Percentiles rank a stretch among this genome's conserved stretches.
These are phyloP conservation scores for Phoenix dactylifera DNA, from an alignment of 176 grass and related monocot genomes.

Conservation along the genomic window DNA sequence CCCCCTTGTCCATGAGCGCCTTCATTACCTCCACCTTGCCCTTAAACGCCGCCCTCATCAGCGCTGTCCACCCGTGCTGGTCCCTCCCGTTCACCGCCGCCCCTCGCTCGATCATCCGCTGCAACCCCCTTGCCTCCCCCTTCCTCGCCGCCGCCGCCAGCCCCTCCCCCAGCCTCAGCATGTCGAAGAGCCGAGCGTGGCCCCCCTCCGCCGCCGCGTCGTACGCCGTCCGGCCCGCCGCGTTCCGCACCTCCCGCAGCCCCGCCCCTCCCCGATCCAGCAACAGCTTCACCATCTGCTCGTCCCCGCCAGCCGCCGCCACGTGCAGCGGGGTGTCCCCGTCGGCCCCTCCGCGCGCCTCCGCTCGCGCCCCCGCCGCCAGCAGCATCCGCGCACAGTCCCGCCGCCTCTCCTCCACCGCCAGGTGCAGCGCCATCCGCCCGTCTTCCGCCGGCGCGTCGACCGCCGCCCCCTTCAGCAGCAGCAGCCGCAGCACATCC, in stretches of 20 bases:
- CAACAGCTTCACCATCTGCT: conserved; percentile 26
- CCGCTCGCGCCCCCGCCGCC: conserved; percentile 35
- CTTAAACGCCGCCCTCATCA: conserved; percentile 64
- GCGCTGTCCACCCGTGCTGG: conserved; percentile 55
- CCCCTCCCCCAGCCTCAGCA: conserved; percentile 40
- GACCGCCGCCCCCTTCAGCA: conserved; percentile 26
- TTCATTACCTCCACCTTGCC: conserved; percentile 28
- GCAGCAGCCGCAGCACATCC: conserved; percentile 47
- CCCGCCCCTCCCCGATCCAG: conserved; percentile 28
- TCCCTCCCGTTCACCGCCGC: conserved; percentile 38
- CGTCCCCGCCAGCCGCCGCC: conserved; percentile 39
- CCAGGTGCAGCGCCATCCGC: conserved; percentile 39
- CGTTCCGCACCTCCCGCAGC: conserved; percentile 35
- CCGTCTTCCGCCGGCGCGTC: conserved; percentile 48
- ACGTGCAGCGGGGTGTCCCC: conserved; percentile 40
- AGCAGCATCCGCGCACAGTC: conserved; percentile 39
- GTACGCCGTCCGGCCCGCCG: conserved; percentile 39
- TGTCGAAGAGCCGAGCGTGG: conserved; percentile 34
- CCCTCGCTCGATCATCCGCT: conserved; percentile 25
- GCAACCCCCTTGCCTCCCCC: conserved; percentile 21
- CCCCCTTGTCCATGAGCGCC: conserved; percentile 33
- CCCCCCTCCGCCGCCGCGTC: conserved; percentile 40
- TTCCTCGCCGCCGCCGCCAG: conserved; percentile 34
- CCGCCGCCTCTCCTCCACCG: conserved; percentile 29
- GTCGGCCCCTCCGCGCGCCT: conserved; percentile 28